Percentiles rank a stretch among this genome's conserved stretches.
Evolutionary conservation across 768 basidiomycete genomes (phyloP).

Genomic region (Nevesoporus exiguus): DNA sequence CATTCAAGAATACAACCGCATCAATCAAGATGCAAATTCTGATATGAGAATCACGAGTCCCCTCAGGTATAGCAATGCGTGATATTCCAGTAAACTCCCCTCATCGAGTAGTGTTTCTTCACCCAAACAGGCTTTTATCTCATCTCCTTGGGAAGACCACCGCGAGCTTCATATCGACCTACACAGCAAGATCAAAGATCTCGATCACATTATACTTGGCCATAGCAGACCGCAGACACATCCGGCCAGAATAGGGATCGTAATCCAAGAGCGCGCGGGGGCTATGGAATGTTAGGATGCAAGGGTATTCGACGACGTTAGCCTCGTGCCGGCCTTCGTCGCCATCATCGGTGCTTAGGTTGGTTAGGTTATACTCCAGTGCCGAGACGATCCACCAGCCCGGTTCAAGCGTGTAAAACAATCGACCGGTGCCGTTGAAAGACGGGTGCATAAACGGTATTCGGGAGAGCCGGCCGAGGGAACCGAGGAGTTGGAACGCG

Average conservation of each 20-base stretch:
- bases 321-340: not conserved
- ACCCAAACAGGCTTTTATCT: slow-evolving; percentile 60
- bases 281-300: not conserved
- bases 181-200: slow-evolving; percentile 14
- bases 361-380: slow-evolving; percentile 16
- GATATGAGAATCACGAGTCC: slow-evolving; percentile 1
- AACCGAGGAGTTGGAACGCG: slow-evolving; percentile 5
- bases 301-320: slow-evolving; percentile 7
- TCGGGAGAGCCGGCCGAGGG: not conserved
- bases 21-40: slow-evolving; percentile 28
- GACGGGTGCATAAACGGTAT: slow-evolving; percentile 7
- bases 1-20: not conserved
- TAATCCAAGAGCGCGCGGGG: slow-evolving; percentile 12
- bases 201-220: slow-evolving; percentile 5
- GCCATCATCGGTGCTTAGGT: too few relatives aligned
- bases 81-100: slow-evolving; percentile 48
- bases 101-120: slow-evolving; percentile 82
- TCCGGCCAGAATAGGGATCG: slow-evolving; percentile 19
- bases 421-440: slow-evolving; percentile 15
- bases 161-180: not conserved
- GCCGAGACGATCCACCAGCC: not conserved
- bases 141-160: not conserved
- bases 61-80: not conserved
- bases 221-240: slow-evolving; percentile 4
- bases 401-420: not conserved